Evolutionary conservation across 176 grass and related monocot genomes (phyloP), one percentile per base, ranked within the genome.

Genomic region (Pharus latifolius): DNA sequence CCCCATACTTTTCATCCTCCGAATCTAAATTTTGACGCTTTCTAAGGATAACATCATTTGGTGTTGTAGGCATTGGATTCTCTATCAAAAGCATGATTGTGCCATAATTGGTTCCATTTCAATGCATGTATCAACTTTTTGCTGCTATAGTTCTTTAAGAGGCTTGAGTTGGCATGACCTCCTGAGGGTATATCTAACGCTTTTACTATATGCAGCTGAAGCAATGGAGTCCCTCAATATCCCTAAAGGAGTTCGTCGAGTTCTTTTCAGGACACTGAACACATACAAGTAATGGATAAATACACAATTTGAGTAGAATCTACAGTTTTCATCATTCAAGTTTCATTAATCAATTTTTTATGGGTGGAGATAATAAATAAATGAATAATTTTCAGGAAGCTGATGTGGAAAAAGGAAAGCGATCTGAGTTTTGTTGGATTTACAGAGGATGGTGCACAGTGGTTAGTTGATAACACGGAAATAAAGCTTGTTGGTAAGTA

Each of bases 191-290:
- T n/a, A 38, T 17, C 22, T 48, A 59, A 65, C 37, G 17, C n/a
- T 69, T 59, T 62, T 20, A 31, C 16, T 10, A 40, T 25, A 66
- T 66, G 63, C 79, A 83, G 75, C 83, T 69, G 83, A 91, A 64
- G 83, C 60, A 38, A 83, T 91, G 82, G 52, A 72, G 18, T 80
- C 83, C n/a, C 49, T 83, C 13, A 49, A 77, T 59, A 80, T 80
- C 40, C 65, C 72, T 2, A 77, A 37, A 80, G 88, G 79, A 67
- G 70, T 91, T 56, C 52, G 45, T 25, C 43, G 75, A 56, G 83
- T 87, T 53, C 64, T 86, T 73, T 91, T 91, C 53, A 77, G 79
- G 26, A 87, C 79, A 62, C 20, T 80, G 57, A 90, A 83, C 59
- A 82, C 66, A 25, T 75, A 84, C 76, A 81, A 59, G 79, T 86